These are phyloP conservation scores for Xylaria nigripes DNA, from an alignment of 495 filamentous ascomycete species.

Conservation along the genomic window DNA sequence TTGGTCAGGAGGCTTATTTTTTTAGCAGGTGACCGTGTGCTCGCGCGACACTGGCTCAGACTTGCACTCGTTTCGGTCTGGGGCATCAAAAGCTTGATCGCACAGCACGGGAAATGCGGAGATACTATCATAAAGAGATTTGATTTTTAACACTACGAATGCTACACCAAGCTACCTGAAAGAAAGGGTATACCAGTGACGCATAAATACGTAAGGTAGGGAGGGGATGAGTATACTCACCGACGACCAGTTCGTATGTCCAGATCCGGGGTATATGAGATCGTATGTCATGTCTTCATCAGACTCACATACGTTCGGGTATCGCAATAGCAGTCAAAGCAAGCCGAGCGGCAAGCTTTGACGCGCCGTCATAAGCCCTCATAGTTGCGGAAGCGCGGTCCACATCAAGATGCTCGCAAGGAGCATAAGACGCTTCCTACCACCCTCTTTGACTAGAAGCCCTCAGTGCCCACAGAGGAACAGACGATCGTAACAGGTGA, in stretches of 20 bases:
- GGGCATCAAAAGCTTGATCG: neutral
- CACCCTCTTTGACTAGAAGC: constrained; percentile 33
- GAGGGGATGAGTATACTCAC: constrained; percentile 11
- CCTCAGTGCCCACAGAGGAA: constrained; percentile 39
- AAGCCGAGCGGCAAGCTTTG: constrained; percentile 12
- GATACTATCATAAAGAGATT: neutral
- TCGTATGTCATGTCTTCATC: neutral
- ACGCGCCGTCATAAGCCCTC: constrained; percentile 29
- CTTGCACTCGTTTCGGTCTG: neutral
- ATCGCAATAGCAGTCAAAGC: constrained; percentile 6
- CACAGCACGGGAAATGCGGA: neutral
- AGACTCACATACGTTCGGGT: neutral
- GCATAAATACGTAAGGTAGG: neutral
- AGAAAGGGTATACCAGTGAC: neutral
- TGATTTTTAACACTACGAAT: neutral
- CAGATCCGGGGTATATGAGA: neutral
- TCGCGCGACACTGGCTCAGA: neutral
- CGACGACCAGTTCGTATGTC: constrained; percentile 2
- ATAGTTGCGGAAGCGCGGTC: constrained; percentile 32
- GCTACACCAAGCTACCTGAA: constrained; percentile 3
- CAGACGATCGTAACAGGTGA: constrained; percentile 20
- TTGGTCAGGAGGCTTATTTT: too few relatives aligned
- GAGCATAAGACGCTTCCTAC: constrained; percentile 37
- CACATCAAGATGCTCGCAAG: constrained; percentile 29
- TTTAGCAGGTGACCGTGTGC: too few relatives aligned